Percentiles rank a stretch among this genome's conserved stretches.
Evolutionary conservation across 106 monocot species (phyloP).

Genomic region (Dactylorhiza incarnata): DNA sequence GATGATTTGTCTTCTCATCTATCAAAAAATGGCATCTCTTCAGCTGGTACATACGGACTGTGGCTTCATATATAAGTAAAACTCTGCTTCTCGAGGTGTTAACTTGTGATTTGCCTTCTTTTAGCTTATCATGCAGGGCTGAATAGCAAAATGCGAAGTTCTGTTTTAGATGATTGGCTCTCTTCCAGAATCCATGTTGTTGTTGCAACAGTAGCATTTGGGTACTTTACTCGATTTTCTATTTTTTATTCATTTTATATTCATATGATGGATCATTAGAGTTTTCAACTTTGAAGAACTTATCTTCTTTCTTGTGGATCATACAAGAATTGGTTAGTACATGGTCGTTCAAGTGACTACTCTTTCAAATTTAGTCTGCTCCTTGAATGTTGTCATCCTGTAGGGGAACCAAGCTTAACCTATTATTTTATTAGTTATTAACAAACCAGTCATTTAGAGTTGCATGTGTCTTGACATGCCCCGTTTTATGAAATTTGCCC

Average conservation of each 20-base stretch:
- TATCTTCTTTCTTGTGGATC: background rate
- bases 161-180: slow-evolving; percentile 83
- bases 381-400: background rate
- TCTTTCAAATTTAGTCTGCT: background rate
- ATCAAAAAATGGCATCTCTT: slow-evolving; percentile 56
- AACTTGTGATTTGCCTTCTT: slow-evolving; percentile 5
- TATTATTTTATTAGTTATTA: background rate
- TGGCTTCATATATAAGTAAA: background rate
- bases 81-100: background rate
- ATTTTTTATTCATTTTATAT: background rate
- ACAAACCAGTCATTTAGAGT: background rate
- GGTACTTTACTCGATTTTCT: slow-evolving; percentile 31
- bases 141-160: slow-evolving; percentile 58
- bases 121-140: slow-evolving; percentile 94
- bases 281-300: background rate
- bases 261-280: background rate
- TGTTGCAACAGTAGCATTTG: slow-evolving; percentile 96
- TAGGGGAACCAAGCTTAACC: background rate
- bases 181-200: slow-evolving; percentile 86
- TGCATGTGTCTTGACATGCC: background rate
- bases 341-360: background rate
- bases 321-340: background rate
- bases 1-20: slow-evolving; percentile 59
- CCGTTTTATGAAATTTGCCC: no score
- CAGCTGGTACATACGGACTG: slow-evolving; percentile 48